Base-by-base conservation (phyloP, 768 basidiomycete species). In the Wakefieldia striispora region DNA sequence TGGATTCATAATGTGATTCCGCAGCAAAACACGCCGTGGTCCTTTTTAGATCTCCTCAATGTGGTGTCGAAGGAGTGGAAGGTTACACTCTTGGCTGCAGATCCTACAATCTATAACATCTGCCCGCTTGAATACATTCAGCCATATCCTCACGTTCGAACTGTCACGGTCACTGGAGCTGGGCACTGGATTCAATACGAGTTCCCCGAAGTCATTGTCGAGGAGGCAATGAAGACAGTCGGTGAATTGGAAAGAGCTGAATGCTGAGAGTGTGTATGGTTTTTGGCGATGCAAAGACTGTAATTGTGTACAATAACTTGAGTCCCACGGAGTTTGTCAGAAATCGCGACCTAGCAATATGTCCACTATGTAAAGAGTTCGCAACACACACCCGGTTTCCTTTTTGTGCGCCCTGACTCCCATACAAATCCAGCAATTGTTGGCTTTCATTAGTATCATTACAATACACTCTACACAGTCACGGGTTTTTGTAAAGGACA, bases 171-270 rank as follows among this genome's bases (percentile, higher is more conserved):
- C 1, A 50, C 55, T 0, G 59, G 61, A 0, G 51, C 54, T 3
- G 52, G 53, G 2, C 65, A 66, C 39, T 68, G 57, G 55, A 61
- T 68, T 16, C 66, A 66, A 29, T 50, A 31, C 19, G 65, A 68
- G 27, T 52, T 57, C 23, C 64, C 63, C 0, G 54, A 67, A 7
- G 44, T 43, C 21, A 53, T 65, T 0, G 50, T 66, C 6, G 38
- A 56, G 16, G 53, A 51, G 27, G 60, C 55, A 13, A 40, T 57
- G 27, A 54, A 50, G 40, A 50, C 43, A 6, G 51, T 56, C 3
- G 47, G 49, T 23, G 51, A 60, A 24, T 37, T 59, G 35, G 46
- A 33, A 14, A 33, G 16, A 33, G 14, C 14, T 14, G 3, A 14
- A 33, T 33, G 6, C 14, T 33, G 14, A 33, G 9, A 27, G 14